A percentile compares a stretch with the other conserved stretches of the same genome.
Conservation (phyloP, 2,329 filamentous ascomycete species). For the Colletotrichum sp. region DNA sequence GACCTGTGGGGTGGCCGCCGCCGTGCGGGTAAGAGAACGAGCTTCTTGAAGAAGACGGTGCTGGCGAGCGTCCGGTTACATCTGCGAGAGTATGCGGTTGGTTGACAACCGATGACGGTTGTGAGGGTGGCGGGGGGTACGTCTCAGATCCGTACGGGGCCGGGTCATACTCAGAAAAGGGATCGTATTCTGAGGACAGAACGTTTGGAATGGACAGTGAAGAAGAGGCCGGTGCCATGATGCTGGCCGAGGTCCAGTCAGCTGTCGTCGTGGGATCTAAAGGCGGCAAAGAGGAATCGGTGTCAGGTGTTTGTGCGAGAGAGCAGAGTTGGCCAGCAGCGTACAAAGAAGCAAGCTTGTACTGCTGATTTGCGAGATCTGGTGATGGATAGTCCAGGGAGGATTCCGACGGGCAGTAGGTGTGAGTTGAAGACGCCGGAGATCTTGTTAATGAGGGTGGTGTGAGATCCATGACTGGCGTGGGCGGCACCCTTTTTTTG, state of each 20-base stretch:
- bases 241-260: constrained; percentile 46
- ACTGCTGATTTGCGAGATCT: constrained; percentile 45
- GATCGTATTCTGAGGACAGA: constrained; percentile 55
- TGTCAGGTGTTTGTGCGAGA: constrained; percentile 39
- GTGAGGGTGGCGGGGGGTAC: constrained; percentile 45
- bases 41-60: not conserved
- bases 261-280: constrained; percentile 45
- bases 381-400: constrained; percentile 52
- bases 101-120: constrained; percentile 23
- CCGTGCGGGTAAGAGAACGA: not conserved
- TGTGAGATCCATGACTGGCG: constrained; percentile 51
- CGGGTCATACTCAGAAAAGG: constrained; percentile 52
- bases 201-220: constrained; percentile 49
- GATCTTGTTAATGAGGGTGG: constrained; percentile 52
- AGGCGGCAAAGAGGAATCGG: constrained; percentile 39
- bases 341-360: constrained; percentile 47
- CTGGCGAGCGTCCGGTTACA: not conserved
- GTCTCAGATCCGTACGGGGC: constrained; percentile 50
- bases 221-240: constrained; percentile 44
- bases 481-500: constrained; percentile 2
- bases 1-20: constrained; percentile 1
- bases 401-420: constrained; percentile 47
- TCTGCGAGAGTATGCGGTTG: constrained; percentile 18
- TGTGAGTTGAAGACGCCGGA: constrained; percentile 47
- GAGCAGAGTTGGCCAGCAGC: constrained; percentile 41